These are phyloP conservation scores for Taphrina flavorubra DNA, from an alignment of 1,139 yeast species.

Conservation along the genomic window DNA sequence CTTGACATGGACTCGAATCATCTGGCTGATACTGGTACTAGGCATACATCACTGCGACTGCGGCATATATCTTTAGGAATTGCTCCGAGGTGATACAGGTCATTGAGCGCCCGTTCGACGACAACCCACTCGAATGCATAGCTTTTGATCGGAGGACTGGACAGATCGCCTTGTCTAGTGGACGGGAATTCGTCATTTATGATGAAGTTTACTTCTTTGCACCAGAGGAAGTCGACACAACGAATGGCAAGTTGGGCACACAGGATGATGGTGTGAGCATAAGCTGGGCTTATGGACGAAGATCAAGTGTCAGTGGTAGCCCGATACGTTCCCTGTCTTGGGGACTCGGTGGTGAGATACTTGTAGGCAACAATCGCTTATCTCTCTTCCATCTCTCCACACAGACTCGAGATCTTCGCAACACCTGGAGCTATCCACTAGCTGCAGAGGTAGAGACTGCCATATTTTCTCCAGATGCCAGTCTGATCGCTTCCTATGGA, in stretches of 20 bases:
- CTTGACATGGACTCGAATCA: not conserved
- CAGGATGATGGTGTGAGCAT: constrained; percentile 1
- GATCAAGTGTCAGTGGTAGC: constrained; percentile 50
- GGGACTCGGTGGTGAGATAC: constrained; percentile 69
- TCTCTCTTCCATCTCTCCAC: constrained; percentile 63
- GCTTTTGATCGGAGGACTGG: constrained; percentile 35
- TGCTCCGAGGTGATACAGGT: constrained; percentile 11
- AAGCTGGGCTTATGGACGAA: constrained; percentile 56
- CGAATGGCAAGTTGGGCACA: constrained; percentile 50
- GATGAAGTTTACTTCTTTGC: constrained; percentile 20
- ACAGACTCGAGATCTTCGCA: constrained; percentile 55
- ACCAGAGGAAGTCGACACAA: not conserved
- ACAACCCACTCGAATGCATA: constrained; percentile 14
- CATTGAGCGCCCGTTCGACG: constrained; percentile 11
- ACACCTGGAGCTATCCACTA: constrained; percentile 61
- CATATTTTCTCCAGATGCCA: constrained; percentile 64
- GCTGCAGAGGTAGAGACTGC: constrained; percentile 46
- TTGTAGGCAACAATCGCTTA: constrained; percentile 64
- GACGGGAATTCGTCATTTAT: constrained; percentile 8
- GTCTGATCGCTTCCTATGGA: constrained; percentile 68
- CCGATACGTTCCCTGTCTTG: constrained; percentile 65
- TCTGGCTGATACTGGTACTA: constrained; percentile 2
- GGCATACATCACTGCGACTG: constrained; percentile 5
- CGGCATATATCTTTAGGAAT: constrained; percentile 5
- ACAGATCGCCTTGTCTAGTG: constrained; percentile 20